phyloP scores from a whole-genome alignment of 805 yeast species.

The Monosporozyma aerobia region DNA sequence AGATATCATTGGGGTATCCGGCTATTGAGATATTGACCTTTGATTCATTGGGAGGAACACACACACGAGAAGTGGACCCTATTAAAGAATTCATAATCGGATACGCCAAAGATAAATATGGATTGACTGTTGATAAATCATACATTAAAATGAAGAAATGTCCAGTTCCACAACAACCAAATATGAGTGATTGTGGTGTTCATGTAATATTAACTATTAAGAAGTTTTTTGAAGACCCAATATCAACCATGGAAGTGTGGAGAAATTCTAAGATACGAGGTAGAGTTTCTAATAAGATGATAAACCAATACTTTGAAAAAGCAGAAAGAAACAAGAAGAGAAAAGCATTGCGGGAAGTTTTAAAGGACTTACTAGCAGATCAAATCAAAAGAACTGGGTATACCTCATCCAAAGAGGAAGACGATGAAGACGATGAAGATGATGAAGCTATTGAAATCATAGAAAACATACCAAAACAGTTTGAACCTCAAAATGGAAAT shows the following conservation, averaged over 20 bases:
- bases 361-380: slow-evolving; percentile 15
- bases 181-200: slow-evolving; percentile 90
- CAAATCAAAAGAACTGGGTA: slow-evolving; percentile 12
- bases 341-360: slow-evolving; percentile 17
- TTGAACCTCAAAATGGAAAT: neutral
- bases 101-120: slow-evolving; percentile 60
- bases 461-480: slow-evolving; percentile 11
- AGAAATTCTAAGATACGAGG: slow-evolving; percentile 17
- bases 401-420: slow-evolving; percentile 6
- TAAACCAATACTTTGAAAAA: slow-evolving; percentile 25
- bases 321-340: slow-evolving; percentile 20
- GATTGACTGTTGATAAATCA: slow-evolving; percentile 36
- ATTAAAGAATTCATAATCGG: slow-evolving; percentile 50
- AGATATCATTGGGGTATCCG: slow-evolving; percentile 13
- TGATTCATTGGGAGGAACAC: slow-evolving; percentile 61
- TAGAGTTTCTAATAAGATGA: slow-evolving; percentile 10
- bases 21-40: slow-evolving; percentile 44
- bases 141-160: slow-evolving; percentile 43
- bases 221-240: slow-evolving; percentile 45
- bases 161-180: slow-evolving; percentile 72
- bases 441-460: slow-evolving; percentile 27
- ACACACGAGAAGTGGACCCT: slow-evolving; percentile 46
- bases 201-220: slow-evolving; percentile 71
- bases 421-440: slow-evolving; percentile 9
- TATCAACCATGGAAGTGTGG: slow-evolving; percentile 44